A percentile compares a stretch with the other conserved stretches of the same genome.
These are phyloP conservation scores for Geranium brycei DNA, from an alignment of 345 rosid species.

Conservation along the genomic window DNA sequence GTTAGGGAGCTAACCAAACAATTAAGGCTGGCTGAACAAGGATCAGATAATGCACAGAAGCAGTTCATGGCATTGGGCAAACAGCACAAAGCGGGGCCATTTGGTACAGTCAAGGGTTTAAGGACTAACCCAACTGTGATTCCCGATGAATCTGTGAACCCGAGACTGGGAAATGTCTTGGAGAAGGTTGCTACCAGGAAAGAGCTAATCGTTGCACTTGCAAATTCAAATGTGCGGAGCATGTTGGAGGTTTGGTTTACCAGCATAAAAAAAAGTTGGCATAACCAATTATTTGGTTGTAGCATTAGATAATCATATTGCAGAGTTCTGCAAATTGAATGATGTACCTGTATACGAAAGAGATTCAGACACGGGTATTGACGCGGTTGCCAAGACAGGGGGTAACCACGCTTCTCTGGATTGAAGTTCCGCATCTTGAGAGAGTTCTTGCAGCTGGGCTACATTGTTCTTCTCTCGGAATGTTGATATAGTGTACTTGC, in stretches of 20 bases:
- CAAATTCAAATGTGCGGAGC: constrained; percentile 63
- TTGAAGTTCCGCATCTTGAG: constrained; percentile 76
- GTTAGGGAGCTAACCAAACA: constrained; percentile 47
- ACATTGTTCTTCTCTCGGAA: constrained; percentile 90
- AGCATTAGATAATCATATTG: constrained; percentile 65
- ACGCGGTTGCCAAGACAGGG: constrained; percentile 54
- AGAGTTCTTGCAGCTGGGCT: constrained; percentile 92
- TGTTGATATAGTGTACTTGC: constrained; percentile 72
- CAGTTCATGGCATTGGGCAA: constrained; percentile 63
- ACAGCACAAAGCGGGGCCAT: constrained; percentile 77
- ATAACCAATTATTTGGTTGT: constrained; percentile 67
- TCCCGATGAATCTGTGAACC: constrained; percentile 66
- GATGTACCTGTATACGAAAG: constrained; percentile 71
- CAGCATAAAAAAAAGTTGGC: constrained; percentile 59
- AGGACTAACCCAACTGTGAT: constrained; percentile 58
- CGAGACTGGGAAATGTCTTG: constrained; percentile 60
- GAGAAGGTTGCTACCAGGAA: constrained; percentile 44
- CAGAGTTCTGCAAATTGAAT: constrained; percentile 58
- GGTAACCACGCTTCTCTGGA: constrained; percentile 95
- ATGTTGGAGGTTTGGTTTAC: constrained; percentile 77
- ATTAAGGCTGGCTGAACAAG: constrained; percentile 56
- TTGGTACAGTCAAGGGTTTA: constrained; percentile 75
- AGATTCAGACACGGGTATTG: constrained; percentile 60
- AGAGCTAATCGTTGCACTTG: constrained; percentile 84
- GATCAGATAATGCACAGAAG: constrained; percentile 60